A percentile compares a stretch with the other conserved stretches of the same genome.
Evolutionary conservation across 345 rosid species (phyloP).

Genomic region (Ceriops decandra): DNA sequence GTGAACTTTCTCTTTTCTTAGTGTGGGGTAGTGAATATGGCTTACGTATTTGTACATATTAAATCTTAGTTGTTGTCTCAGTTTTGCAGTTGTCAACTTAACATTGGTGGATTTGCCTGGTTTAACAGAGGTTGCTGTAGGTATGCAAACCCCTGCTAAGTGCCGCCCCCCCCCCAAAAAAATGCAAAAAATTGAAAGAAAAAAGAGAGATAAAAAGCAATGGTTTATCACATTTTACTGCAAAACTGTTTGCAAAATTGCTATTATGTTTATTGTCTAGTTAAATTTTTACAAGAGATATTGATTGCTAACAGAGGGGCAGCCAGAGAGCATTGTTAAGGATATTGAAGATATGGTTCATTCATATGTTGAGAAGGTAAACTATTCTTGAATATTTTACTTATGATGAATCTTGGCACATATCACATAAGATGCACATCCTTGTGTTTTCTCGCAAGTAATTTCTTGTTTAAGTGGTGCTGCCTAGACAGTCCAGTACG

Average conservation of each 20-base stretch:
- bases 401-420: too few relatives aligned
- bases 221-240: too few relatives aligned
- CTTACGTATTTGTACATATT: not conserved
- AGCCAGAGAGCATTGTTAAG: constrained; percentile 50
- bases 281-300: constrained; percentile 11
- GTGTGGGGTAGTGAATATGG: not conserved
- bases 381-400: too few relatives aligned
- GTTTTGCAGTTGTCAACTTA: constrained; percentile 72
- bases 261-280: not conserved
- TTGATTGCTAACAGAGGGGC: constrained; percentile 47
- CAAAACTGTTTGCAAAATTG: not conserved
- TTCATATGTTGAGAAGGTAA: constrained; percentile 58
- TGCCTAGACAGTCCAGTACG: too few relatives aligned
- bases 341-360: constrained; percentile 68
- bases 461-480: too few relatives aligned
- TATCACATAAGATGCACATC: too few relatives aligned
- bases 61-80: too few relatives aligned
- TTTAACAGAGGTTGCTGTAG: constrained; percentile 63
- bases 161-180: too few relatives aligned
- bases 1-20: not conserved
- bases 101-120: constrained; percentile 72
- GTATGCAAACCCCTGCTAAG: constrained; percentile 26
- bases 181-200: too few relatives aligned
- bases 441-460: too few relatives aligned
- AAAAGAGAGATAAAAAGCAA: too few relatives aligned